phyloP scores from a whole-genome alignment of 192 early-diverging fungal genomes.

The Mortierella antarctica region DNA sequence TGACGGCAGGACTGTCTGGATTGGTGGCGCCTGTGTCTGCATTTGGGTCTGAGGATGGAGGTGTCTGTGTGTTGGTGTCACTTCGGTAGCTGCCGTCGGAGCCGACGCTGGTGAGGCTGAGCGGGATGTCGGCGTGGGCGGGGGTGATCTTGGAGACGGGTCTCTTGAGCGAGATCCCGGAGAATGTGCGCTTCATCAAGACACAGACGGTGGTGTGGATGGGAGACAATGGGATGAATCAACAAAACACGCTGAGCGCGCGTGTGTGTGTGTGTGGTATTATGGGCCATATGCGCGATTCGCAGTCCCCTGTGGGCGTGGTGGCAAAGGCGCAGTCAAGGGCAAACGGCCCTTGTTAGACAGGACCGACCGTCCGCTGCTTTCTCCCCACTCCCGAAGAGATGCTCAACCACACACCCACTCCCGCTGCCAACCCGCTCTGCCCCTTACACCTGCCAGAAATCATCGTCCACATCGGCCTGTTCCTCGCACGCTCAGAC shows the following conservation, averaged over 20 bases:
- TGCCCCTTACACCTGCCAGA: constrained; percentile 6
- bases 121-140: not conserved
- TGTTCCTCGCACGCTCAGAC: not conserved
- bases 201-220: not conserved
- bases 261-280: too few relatives aligned
- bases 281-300: too few relatives aligned
- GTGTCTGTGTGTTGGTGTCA: not conserved
- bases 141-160: constrained; percentile 8
- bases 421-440: not conserved
- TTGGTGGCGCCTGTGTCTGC: constrained; percentile 4
- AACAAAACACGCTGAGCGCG: too few relatives aligned
- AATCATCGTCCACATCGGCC: constrained; percentile 5
- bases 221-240: not conserved
- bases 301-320: too few relatives aligned
- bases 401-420: not conserved
- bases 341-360: too few relatives aligned
- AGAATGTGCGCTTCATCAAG: constrained; percentile 36
- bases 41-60: constrained; percentile 6
- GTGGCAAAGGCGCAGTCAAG: not conserved
- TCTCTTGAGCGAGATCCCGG: constrained; percentile 47
- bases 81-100: not conserved
- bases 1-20: not conserved
- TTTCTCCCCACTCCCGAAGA: not conserved
- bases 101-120: not conserved
- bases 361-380: not conserved